phyloP scores from a whole-genome alignment of 1,139 yeast species.

The Candida sp. region DNA sequence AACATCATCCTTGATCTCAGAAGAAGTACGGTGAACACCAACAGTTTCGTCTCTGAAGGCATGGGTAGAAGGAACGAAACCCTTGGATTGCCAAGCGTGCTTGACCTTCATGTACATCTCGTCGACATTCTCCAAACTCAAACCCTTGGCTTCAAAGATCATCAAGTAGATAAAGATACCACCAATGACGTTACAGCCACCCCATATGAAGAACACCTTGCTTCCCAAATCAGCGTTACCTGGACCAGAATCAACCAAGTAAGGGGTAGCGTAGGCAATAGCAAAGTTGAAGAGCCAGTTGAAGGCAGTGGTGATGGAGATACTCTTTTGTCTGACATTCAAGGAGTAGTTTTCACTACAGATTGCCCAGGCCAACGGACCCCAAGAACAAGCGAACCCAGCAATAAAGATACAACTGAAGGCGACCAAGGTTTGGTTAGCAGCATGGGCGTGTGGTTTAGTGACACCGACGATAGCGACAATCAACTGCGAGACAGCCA shows the following conservation, averaged over 20 bases:
- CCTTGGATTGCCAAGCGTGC: constrained; percentile 36
- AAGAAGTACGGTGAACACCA: constrained; percentile 19
- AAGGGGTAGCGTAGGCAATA: constrained; percentile 72
- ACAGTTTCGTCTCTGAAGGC: constrained; percentile 31
- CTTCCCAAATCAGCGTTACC: constrained; percentile 68
- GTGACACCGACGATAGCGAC: constrained; percentile 70
- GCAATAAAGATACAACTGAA: constrained; percentile 71
- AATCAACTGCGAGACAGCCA: constrained; percentile 70
- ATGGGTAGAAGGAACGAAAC: constrained; percentile 35
- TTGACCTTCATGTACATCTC: constrained; percentile 33
- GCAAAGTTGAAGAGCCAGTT: constrained; percentile 79
- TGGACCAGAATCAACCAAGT: constrained; percentile 61
- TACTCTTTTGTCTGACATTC: constrained; percentile 69
- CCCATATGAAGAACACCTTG: constrained; percentile 77
- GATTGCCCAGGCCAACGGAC: constrained; percentile 75
- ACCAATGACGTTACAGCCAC: constrained; percentile 39
- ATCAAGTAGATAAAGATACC: constrained; percentile 66
- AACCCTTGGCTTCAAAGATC: constrained; percentile 77
- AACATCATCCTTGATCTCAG: constrained; percentile 12
- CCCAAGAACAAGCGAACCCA: constrained; percentile 76
- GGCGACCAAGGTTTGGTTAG: constrained; percentile 64
- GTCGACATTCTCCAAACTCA: constrained; percentile 76
- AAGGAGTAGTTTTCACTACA: constrained; percentile 71
- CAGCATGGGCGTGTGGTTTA: constrained; percentile 28
- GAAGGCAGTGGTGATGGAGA: constrained; percentile 67